These are phyloP conservation scores for Xylariaceae sp. DNA, from an alignment of 2,329 filamentous ascomycete species.

Conservation along the genomic window DNA sequence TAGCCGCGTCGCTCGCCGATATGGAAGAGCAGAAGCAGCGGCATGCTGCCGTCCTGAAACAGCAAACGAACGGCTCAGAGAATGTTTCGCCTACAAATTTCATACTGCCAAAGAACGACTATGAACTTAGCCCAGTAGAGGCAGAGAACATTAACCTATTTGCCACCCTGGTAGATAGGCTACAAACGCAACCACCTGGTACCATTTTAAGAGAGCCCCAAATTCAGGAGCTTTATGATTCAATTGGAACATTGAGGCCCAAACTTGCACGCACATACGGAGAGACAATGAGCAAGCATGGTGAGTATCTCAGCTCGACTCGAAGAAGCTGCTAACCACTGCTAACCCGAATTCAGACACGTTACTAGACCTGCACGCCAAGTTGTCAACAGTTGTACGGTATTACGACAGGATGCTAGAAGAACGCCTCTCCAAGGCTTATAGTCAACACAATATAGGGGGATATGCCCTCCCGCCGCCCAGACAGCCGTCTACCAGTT, in stretches of 20 bases:
- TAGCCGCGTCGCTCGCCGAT: conserved; percentile 87
- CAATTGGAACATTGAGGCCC: conserved; percentile 85
- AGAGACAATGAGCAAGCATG: conserved; percentile 99
- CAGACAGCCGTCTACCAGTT: conserved; percentile 55
- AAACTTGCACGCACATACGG: conserved; percentile 94
- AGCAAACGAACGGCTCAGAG: conserved; percentile 59
- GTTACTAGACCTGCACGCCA: conserved; percentile 86
- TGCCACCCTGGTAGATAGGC: conserved; percentile 82
- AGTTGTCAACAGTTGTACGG: conserved; percentile 89
- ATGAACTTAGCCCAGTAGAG: conserved; percentile 88
- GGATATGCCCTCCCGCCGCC: conserved; percentile 55
- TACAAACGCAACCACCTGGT: conserved; percentile 91
- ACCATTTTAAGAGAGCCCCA: conserved; percentile 96
- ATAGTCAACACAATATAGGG: conserved; percentile 70
- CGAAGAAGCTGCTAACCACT: not conserved
- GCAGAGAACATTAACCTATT: conserved; percentile 98
- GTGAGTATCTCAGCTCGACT: conserved; percentile 43
- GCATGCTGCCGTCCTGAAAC: conserved; percentile 77
- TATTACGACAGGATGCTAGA: conserved; percentile 99
- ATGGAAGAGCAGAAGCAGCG: conserved; percentile 98
- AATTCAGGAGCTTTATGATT: conserved; percentile 96
- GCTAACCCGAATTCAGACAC: conserved; percentile 60
- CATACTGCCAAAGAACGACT: conserved; percentile 76
- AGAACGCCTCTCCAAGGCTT: conserved; percentile 87
- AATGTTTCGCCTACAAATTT: conserved; percentile 48